Evolutionary conservation across 2,329 filamentous ascomycete genomes (phyloP).

Genomic region (Fusarium nodosum): DNA sequence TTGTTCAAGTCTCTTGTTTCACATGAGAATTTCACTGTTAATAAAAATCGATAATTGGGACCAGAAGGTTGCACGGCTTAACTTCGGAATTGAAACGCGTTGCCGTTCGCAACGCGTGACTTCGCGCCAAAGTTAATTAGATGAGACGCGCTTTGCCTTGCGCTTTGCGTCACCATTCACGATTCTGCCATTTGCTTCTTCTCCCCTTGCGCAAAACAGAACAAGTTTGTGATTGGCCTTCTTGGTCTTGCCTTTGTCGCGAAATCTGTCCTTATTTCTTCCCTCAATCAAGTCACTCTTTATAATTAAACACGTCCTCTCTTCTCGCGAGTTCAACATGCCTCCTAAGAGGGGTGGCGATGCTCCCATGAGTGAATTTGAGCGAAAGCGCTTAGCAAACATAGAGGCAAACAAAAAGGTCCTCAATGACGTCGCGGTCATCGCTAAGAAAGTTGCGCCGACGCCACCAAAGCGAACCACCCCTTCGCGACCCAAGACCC

Average conservation of each 20-base stretch:
- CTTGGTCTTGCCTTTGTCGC: neutral
- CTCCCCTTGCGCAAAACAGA: conserved; percentile 17
- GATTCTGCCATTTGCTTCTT: conserved; percentile 10
- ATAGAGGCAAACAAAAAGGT: conserved; percentile 88
- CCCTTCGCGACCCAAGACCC: conserved; percentile 51
- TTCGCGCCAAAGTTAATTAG: conserved; percentile 52
- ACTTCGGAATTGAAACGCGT: conserved; percentile 38
- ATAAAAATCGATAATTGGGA: conserved; percentile 42
- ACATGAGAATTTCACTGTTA: conserved; percentile 26
- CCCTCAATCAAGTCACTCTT: too few species aligned
- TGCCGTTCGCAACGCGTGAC: conserved; percentile 47
- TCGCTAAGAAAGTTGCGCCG: conserved; percentile 77
- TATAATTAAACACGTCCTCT: too few species aligned
- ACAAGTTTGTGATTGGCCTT: neutral
- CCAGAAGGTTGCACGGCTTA: conserved; percentile 30
- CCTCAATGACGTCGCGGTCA: conserved; percentile 80
- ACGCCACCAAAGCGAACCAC: conserved; percentile 61
- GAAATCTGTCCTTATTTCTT: neutral
- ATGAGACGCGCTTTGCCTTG: conserved; percentile 37
- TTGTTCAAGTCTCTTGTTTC: conserved; percentile 1
- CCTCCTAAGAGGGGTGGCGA: conserved; percentile 58
- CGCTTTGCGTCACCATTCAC: conserved; percentile 37
- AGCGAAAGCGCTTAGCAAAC: conserved; percentile 85
- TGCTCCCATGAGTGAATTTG: conserved; percentile 81
- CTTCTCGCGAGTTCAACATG: conserved; percentile 51